Percentiles rank a stretch among this genome's conserved stretches.
phyloP scores from a whole-genome alignment of 805 yeast species.

The Candida vaughaniae region DNA sequence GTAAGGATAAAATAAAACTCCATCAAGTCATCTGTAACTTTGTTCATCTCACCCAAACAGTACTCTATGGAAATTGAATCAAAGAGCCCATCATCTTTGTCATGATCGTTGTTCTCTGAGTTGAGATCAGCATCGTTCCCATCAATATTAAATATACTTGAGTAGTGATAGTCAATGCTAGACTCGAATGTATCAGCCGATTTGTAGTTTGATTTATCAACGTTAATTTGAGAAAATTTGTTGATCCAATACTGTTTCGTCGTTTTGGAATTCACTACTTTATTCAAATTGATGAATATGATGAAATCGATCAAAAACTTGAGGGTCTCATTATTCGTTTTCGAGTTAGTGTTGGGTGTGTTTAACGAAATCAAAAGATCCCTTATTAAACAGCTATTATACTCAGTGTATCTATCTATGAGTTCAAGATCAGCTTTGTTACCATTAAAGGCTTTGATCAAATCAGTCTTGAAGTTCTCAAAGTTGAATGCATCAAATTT shows the following conservation, averaged over 20 bases:
- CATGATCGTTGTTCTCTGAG: conserved; percentile 15
- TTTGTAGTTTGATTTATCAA: background rate
- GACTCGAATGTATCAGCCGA: conserved; percentile 11
- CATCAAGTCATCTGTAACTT: conserved; percentile 5
- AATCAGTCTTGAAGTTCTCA: conserved; percentile 12
- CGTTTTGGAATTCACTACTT: conserved; percentile 14
- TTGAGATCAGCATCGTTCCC: conserved; percentile 12
- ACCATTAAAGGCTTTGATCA: conserved; percentile 13
- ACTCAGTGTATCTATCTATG: conserved; percentile 8
- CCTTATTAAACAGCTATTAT: conserved; percentile 2
- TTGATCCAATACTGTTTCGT: conserved; percentile 25
- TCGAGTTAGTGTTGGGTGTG: conserved; percentile 2
- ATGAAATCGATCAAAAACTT: conserved; percentile 24
- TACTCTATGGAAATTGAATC: conserved; percentile 10
- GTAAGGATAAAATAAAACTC: conserved; percentile 7
- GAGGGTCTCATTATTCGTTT: conserved; percentile 24
- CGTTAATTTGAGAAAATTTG: conserved; percentile 7
- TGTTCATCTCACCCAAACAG: conserved; percentile 9
- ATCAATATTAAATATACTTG: conserved; percentile 23
- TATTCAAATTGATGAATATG: conserved; percentile 18
- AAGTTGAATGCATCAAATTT: conserved; percentile 2
- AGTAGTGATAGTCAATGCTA: conserved; percentile 26
- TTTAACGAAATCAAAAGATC: conserved; percentile 2
- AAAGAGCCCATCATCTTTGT: conserved; percentile 18
- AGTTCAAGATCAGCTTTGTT: conserved; percentile 5